phyloP scores from a whole-genome alignment of 208 protist species.

The Wallacemonas collosoma region DNA sequence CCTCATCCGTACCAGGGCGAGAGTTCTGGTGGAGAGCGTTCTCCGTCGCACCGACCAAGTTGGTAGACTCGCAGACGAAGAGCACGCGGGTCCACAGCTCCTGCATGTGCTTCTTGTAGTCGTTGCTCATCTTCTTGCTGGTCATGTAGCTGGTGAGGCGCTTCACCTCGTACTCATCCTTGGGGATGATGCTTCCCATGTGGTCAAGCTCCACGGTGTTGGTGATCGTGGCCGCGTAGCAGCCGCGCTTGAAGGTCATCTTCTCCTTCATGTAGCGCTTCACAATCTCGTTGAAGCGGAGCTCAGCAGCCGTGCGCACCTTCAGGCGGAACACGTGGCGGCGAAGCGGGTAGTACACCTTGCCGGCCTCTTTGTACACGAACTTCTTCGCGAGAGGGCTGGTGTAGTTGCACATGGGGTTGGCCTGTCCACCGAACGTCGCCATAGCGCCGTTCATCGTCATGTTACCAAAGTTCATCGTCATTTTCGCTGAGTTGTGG shows the following conservation, averaged over 20 bases:
- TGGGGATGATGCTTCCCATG: constrained; percentile 91
- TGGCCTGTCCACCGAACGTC: constrained; percentile 88
- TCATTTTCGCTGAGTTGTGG: constrained; percentile 49
- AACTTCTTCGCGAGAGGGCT: constrained; percentile 89
- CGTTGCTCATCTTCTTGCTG: constrained; percentile 90
- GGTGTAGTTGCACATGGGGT: constrained; percentile 91
- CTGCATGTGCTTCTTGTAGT: constrained; percentile 91
- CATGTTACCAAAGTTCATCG: constrained; percentile 89
- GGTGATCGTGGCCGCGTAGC: constrained; percentile 84
- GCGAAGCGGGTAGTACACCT: constrained; percentile 86
- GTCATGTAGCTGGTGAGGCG: constrained; percentile 90
- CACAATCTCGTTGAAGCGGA: constrained; percentile 87
- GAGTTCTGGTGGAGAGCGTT: constrained; percentile 80
- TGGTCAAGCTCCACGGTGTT: constrained; percentile 90
- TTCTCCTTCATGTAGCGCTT: constrained; percentile 91
- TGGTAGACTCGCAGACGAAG: constrained; percentile 85
- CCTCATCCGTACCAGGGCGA: constrained; percentile 85
- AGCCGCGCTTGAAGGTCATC: constrained; percentile 82
- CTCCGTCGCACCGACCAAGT: constrained; percentile 75
- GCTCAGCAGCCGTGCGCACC: constrained; percentile 83
- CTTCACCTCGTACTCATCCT: constrained; percentile 91
- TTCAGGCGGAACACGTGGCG: constrained; percentile 87
- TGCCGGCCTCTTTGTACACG: constrained; percentile 85
- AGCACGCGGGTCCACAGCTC: constrained; percentile 83
- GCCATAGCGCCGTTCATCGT: constrained; percentile 81